Conservation (phyloP, 805 yeast species). For the Pichia sporocuriosa region DNA sequence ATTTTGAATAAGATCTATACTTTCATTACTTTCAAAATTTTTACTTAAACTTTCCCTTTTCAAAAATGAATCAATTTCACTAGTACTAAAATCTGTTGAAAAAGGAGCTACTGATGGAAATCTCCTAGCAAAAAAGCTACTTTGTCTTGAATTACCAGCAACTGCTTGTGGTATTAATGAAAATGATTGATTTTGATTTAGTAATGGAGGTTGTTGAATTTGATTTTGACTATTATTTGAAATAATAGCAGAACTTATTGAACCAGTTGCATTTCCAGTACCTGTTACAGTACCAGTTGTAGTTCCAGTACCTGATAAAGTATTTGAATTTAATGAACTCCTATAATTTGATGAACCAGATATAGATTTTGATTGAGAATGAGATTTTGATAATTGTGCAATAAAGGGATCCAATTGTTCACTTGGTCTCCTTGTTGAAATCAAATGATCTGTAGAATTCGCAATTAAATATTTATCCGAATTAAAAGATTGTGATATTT, state of each 20-base stretch:
- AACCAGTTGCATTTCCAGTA: background rate
- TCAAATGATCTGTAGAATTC: constrained; percentile 21
- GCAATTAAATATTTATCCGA: constrained; percentile 22
- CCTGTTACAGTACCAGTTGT: background rate
- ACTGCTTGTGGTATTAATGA: background rate
- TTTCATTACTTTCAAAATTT: no score
- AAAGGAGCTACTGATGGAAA: constrained; percentile 27
- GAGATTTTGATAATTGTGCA: constrained; percentile 19
- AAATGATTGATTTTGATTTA: background rate
- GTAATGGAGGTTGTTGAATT: background rate
- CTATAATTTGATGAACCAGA: constrained; percentile 1
- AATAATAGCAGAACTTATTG: background rate
- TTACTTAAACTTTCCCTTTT: constrained; percentile 28
- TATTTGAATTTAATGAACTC: background rate
- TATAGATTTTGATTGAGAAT: background rate
- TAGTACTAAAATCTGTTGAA: constrained; percentile 22
- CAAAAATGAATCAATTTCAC: constrained; percentile 31
- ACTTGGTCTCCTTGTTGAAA: constrained; percentile 35
- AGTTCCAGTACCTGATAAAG: background rate
- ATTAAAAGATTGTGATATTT: constrained; percentile 17
- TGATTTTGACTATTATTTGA: background rate
- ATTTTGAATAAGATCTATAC: no score
- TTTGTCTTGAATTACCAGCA: constrained; percentile 19
- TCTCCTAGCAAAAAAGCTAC: constrained; percentile 25
- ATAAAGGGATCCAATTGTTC: constrained; percentile 45